Evolutionary conservation across 2,329 filamentous ascomycete species (phyloP).

Genomic region (Phialocephala subalpina): DNA sequence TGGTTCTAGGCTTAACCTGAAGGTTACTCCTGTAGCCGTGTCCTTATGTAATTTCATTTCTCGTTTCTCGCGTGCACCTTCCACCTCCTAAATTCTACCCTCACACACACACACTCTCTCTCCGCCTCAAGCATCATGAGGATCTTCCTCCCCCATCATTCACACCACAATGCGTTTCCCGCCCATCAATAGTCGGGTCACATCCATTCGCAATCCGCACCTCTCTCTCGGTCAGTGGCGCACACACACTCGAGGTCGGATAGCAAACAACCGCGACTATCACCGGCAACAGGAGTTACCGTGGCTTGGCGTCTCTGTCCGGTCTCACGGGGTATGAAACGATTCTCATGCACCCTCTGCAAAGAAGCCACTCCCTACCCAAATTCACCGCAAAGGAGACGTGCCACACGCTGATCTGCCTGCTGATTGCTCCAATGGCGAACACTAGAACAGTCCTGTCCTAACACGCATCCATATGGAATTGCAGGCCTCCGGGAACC

Average conservation of each 20-base stretch:
- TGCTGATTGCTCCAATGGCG: constrained; percentile 5
- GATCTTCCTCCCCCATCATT: neutral
- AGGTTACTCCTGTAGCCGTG: neutral
- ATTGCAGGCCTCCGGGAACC: constrained; percentile 11
- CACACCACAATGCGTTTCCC: constrained; percentile 1
- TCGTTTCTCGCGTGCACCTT: neutral
- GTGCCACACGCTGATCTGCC: constrained; percentile 17
- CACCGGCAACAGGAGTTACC: constrained; percentile 8
- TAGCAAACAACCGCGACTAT: constrained; percentile 10
- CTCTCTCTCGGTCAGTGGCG: neutral
- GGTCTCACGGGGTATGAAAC: constrained; percentile 21
- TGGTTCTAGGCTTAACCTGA: too few species aligned
- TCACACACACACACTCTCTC: neutral
- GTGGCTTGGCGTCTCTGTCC: constrained; percentile 14
- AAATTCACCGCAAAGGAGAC: constrained; percentile 11
- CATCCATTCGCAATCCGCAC: neutral
- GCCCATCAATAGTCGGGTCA: neutral
- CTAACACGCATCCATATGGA: neutral
- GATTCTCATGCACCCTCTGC: constrained; percentile 15
- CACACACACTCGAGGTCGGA: neutral
- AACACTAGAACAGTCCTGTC: too few species aligned
- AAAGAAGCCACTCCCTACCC: constrained; percentile 12
- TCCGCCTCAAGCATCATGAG: neutral
- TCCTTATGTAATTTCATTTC: too few species aligned
- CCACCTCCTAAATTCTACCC: neutral